Conservation (phyloP, 73 alveolate species). For the Paramecium octaurelia region DNA sequence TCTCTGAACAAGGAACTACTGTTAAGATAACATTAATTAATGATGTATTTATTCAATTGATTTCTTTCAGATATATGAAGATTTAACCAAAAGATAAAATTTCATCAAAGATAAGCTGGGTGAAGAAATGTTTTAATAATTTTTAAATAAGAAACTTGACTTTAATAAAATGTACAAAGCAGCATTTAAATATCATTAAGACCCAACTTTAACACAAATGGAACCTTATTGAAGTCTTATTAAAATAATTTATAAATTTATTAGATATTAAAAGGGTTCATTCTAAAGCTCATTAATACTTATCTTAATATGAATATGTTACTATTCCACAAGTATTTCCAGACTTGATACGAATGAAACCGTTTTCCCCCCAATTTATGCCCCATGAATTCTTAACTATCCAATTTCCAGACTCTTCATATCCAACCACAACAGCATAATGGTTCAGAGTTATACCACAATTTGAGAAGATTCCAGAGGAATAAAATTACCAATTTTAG, state of each 20-base stretch:
- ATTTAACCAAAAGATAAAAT: not conserved
- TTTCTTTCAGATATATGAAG: not conserved
- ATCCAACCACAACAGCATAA: conserved; percentile 83
- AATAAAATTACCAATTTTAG: conserved; percentile 70
- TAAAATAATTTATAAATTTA: not conserved
- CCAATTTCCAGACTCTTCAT: conserved; percentile 60
- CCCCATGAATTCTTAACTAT: conserved; percentile 58
- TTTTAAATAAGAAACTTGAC: not conserved
- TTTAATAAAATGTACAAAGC: not conserved
- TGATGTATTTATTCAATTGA: not conserved
- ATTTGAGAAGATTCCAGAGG: conserved; percentile 58
- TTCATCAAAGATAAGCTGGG: conserved; percentile 1
- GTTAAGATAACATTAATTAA: not conserved
- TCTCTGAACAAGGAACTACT: not conserved
- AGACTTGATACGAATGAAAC: conserved; percentile 3
- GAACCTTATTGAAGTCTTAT: conserved; percentile 15
- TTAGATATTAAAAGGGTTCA: not conserved
- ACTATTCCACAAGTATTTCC: conserved; percentile 59
- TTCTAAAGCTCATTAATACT: not conserved
- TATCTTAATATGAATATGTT: not conserved
- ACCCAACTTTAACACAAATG: conserved; percentile 6
- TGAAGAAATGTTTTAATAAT: not conserved
- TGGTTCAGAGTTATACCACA: conserved; percentile 70
- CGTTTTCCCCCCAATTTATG: conserved; percentile 49
- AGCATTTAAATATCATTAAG: conserved; percentile 1